Conservation (phyloP, 2,329 filamentous ascomycete genomes). For the Aspergillus sp. region DNA sequence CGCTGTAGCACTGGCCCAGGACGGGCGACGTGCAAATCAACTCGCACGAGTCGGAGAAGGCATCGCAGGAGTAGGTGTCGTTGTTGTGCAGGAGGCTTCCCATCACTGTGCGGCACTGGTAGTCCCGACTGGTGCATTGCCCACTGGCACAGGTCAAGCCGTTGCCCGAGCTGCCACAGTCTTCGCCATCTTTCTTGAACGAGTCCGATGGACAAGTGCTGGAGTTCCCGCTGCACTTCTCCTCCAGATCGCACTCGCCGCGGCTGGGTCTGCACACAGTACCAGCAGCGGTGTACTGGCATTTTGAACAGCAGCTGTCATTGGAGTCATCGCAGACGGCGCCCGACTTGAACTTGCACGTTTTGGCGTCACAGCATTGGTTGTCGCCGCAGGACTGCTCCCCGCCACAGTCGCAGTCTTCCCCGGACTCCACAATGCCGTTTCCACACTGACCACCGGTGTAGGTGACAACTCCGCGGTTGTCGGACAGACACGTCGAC, state of each 20-base stretch:
- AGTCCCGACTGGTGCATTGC: slow-evolving; percentile 88
- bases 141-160: slow-evolving; percentile 80
- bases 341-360: slow-evolving; percentile 75
- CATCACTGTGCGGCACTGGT: slow-evolving; percentile 83
- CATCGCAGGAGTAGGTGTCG: slow-evolving; percentile 75
- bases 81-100: slow-evolving; percentile 70
- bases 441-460: slow-evolving; percentile 88
- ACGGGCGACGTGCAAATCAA: slow-evolving; percentile 71
- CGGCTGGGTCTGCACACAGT: slow-evolving; percentile 78
- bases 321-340: slow-evolving; percentile 69
- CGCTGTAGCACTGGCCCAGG: slow-evolving; percentile 63
- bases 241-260: slow-evolving; percentile 79
- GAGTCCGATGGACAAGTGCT: slow-evolving; percentile 72
- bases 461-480: slow-evolving; percentile 77
- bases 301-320: slow-evolving; percentile 45
- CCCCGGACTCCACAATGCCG: slow-evolving; percentile 89
- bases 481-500: slow-evolving; percentile 75
- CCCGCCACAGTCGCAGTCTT: slow-evolving; percentile 95
- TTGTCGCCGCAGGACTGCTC: slow-evolving; percentile 68
- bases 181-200: slow-evolving; percentile 65
- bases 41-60: slow-evolving; percentile 60
- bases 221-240: slow-evolving; percentile 72
- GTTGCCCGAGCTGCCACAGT: slow-evolving; percentile 59
- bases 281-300: slow-evolving; percentile 49
- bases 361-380: slow-evolving; percentile 76